Evolutionary conservation across 352 stramenopile genomes (phyloP).

Genomic region (Globisporangium nunn): DNA sequence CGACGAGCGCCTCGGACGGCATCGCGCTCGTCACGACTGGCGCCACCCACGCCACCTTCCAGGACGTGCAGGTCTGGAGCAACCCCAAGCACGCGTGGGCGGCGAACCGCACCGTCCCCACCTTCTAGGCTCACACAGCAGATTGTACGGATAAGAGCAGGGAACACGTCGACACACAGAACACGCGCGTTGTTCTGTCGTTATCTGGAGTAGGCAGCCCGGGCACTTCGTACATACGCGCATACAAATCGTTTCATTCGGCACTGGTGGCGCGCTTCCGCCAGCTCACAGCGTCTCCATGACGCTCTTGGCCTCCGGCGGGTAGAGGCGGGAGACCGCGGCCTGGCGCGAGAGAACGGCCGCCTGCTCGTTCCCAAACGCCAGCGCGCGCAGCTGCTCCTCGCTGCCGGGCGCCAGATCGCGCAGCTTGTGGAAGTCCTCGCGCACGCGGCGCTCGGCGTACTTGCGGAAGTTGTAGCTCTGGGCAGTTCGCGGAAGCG

Average conservation of each 20-base stretch:
- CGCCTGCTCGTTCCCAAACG: slow-evolving; percentile 37
- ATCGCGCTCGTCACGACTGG: slow-evolving; percentile 44
- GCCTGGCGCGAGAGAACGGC: slow-evolving; percentile 53
- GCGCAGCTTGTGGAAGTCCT: slow-evolving; percentile 73
- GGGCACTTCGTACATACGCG: too few species aligned
- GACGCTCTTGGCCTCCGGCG: slow-evolving; percentile 53
- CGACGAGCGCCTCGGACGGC: slow-evolving; percentile 36
- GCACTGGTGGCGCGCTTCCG: too few species aligned
- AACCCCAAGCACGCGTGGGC: slow-evolving; percentile 59
- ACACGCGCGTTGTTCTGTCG: too few species aligned
- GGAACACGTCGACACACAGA: too few species aligned
- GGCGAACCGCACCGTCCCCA: slow-evolving; percentile 25
- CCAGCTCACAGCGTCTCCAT: slow-evolving; percentile 32
- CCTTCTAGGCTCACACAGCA: slow-evolving; percentile 15
- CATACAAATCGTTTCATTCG: too few species aligned
- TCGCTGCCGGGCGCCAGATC: slow-evolving; percentile 27
- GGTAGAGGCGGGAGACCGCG: slow-evolving; percentile 62
- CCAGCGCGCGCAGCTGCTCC: slow-evolving; percentile 47
- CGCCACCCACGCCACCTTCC: slow-evolving; percentile 26
- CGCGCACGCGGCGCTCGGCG: slow-evolving; percentile 50
- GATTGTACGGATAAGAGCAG: too few species aligned
- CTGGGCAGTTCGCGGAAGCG: slow-evolving; percentile 13
- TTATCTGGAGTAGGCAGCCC: too few species aligned
- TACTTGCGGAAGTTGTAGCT: slow-evolving; percentile 76
- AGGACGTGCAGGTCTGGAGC: slow-evolving; percentile 60